Evolutionary conservation across 1,139 yeast species (phyloP), one percentile per base, ranked within the genome.

Genomic region (Magnusiomyces fungicola): DNA sequence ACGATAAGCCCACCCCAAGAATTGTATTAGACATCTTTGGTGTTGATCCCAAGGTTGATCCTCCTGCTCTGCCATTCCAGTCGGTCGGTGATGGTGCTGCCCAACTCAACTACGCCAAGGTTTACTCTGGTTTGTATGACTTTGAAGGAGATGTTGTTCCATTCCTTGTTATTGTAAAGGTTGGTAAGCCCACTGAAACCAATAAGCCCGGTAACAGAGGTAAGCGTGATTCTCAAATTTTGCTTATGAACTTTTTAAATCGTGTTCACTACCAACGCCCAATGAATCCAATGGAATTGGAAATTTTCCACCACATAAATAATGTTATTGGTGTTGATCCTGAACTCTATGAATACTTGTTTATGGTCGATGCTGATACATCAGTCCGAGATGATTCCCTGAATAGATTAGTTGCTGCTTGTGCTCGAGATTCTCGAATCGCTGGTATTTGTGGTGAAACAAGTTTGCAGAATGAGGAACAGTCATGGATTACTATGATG

Each of bases 331-430:
- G 74, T 30, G 72, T 70, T n/a, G 64, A 67, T 47, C 74, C 74
- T 1, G 68, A 68, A n/a, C 62, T 61, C 50, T 71, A 71, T 54
- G 73, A 69, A 53, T 70, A 60, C 53, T 49, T 71, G 48, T 59
- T 71, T 53, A 73, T 69, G 54, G 73, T 71, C 24, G 75, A 70
- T 59, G 74, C 74, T 27, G 74, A 70, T 58, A 70, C 74, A 1
- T 63, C 65, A 54, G 72, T 70, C 7, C 61, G 61, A 3, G 65
- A 61, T 1, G 71, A 68, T 34, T 64, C 73, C 23, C 60, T 69
- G 10, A 56, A 64, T 29, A 68, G 67, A 49, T 58, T 70, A 53
- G 64, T 68, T 21, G 66, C 72, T 3, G 55, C 67, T 12, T 59
- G 69, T 63, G 64, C 66, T 10, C 59, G 63, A 16, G 72, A 70